Evolutionary conservation across 257 asterid genomes (phyloP).

Genomic region (Echites panduratus): DNA sequence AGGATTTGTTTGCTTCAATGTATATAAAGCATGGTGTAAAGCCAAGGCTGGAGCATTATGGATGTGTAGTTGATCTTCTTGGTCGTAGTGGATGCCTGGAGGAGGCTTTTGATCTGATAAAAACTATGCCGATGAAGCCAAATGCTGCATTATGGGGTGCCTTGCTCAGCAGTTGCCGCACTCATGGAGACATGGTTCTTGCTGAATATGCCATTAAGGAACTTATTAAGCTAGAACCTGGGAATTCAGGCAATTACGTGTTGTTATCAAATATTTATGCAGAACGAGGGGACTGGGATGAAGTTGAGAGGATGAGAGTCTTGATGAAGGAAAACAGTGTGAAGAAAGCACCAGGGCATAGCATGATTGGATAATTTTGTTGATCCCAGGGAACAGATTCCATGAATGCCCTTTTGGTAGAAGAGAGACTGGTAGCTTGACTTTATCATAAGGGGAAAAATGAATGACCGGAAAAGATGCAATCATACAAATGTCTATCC

Average conservation of each 20-base stretch:
- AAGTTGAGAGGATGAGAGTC: conserved; percentile 36
- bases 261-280: conserved; percentile 46
- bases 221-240: conserved; percentile 36
- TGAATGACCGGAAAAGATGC: too few species aligned
- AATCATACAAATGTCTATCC: too few species aligned
- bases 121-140: conserved; percentile 35
- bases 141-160: conserved; percentile 48
- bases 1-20: conserved; percentile 29
- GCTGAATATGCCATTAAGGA: conserved; percentile 37
- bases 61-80: conserved; percentile 46
- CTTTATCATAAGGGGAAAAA: too few species aligned
- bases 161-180: conserved; percentile 37
- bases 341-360: conserved; percentile 30
- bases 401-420: too few species aligned
- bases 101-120: conserved; percentile 35
- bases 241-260: conserved; percentile 44
- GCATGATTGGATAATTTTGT: conserved; percentile 23
- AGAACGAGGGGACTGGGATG: conserved; percentile 38
- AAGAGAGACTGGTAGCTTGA: too few species aligned
- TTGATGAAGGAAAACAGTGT: conserved; percentile 30
- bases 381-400: too few species aligned
- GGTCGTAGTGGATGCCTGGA: conserved; percentile 37
- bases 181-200: conserved; percentile 32
- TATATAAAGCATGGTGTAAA: conserved; percentile 14
- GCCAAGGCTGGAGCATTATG: conserved; percentile 41